A percentile compares a stretch with the other conserved stretches of the same genome.
phyloP scores from a whole-genome alignment of 495 filamentous ascomycete genomes.

The Aspergillus campestris region DNA sequence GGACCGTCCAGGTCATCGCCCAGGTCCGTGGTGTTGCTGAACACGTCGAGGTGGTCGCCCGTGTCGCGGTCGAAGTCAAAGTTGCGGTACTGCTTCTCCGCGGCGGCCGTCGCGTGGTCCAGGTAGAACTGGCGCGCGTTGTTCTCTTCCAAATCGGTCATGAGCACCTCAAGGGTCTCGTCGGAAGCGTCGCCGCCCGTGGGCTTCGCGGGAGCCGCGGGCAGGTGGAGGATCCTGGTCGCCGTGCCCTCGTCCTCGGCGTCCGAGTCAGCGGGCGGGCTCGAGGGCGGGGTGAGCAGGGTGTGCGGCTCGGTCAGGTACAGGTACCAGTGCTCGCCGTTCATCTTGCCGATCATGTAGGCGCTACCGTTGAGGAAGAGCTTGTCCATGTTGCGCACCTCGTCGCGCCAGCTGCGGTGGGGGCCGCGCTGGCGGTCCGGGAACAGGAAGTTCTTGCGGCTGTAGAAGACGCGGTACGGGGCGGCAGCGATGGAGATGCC shows the following conservation, averaged over 20 bases:
- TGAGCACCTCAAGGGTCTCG: slow-evolving; percentile 94
- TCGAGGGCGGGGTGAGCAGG: slow-evolving; percentile 75
- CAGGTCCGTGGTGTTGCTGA: slow-evolving; percentile 67
- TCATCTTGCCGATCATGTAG: slow-evolving; percentile 99
- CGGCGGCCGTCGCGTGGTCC: slow-evolving; percentile 82
- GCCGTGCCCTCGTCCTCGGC: slow-evolving; percentile 48
- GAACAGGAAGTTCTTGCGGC: slow-evolving; percentile 96
- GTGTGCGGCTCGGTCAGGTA: slow-evolving; percentile 86
- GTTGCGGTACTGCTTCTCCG: slow-evolving; percentile 63
- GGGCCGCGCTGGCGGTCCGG: slow-evolving; percentile 91
- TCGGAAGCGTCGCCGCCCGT: slow-evolving; percentile 49
- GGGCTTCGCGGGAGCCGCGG: slow-evolving; percentile 22
- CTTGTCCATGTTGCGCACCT: slow-evolving; percentile 83
- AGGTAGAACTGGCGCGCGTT: slow-evolving; percentile 97
- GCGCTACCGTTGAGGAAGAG: slow-evolving; percentile 89
- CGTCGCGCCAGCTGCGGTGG: slow-evolving; percentile 94
- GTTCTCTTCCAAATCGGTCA: slow-evolving; percentile 92
- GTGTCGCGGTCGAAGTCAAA: slow-evolving; percentile 31
- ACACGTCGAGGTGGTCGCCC: slow-evolving; percentile 65
- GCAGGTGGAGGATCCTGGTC: slow-evolving; percentile 55
- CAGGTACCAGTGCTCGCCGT: slow-evolving; percentile 98
- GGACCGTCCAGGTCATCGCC: slow-evolving; percentile 42
- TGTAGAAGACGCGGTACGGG: slow-evolving; percentile 97
- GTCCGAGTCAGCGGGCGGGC: slow-evolving; percentile 48
- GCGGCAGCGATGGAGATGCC: slow-evolving; percentile 65